Percentiles rank a stretch among this genome's conserved stretches.
phyloP scores from a whole-genome alignment of 495 filamentous ascomycete species.

The Tetracladium setigerum region DNA sequence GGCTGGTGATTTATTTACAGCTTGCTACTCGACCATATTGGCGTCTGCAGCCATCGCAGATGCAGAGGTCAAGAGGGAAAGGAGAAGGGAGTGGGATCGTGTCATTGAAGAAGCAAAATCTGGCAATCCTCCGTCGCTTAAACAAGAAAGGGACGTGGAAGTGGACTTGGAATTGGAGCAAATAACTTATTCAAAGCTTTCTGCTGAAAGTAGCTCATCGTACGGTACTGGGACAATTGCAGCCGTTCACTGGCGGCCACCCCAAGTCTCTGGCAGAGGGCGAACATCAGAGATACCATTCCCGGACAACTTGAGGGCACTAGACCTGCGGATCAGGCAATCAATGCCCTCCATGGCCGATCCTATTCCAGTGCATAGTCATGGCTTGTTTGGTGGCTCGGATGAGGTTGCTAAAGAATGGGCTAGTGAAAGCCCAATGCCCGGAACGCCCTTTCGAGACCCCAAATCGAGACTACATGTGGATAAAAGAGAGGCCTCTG shows the following conservation, averaged over 20 bases:
- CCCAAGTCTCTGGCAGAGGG: neutral
- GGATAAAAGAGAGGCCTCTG: conserved; percentile 15
- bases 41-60: conserved; percentile 64
- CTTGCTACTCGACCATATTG: conserved; percentile 64
- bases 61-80: conserved; percentile 51
- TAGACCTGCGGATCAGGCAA: neutral
- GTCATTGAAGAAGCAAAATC: conserved; percentile 42
- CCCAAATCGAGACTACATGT: conserved; percentile 19
- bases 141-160: neutral
- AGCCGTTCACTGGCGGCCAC: neutral
- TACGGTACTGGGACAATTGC: neutral
- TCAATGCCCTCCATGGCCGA: neutral
- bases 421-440: no score
- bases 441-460: conserved; percentile 13
- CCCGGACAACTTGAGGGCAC: neutral
- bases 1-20: conserved; percentile 57
- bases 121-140: conserved; percentile 13
- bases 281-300: neutral
- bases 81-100: conserved; percentile 54
- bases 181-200: no score
- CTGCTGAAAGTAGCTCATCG: neutral
- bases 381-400: no score
- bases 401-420: no score
- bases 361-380: neutral
- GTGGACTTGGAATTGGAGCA: neutral